phyloP scores from a whole-genome alignment of 768 basidiomycete species.

The Trametes coccinea region DNA sequence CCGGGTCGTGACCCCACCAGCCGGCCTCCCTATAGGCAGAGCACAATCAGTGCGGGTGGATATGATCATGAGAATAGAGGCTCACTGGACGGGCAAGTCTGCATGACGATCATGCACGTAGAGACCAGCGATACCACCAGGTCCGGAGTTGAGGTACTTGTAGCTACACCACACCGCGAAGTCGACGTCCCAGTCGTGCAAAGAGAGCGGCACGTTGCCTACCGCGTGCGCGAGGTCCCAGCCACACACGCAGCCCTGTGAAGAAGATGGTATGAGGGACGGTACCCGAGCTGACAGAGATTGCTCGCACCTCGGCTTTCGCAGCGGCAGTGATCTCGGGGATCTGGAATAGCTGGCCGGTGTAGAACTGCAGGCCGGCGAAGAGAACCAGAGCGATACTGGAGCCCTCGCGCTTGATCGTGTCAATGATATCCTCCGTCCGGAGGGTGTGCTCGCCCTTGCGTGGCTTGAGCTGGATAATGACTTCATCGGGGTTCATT shows the following conservation, averaged over 20 bases:
- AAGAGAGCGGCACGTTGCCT: conserved; percentile 85
- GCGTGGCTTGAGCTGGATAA: conserved; percentile 80
- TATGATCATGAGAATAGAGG: background rate
- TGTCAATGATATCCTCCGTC: conserved; percentile 83
- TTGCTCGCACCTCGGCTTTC: conserved; percentile 65
- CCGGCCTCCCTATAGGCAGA: conserved; percentile 69
- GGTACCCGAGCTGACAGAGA: background rate
- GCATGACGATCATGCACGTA: conserved; percentile 88
- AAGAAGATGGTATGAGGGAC: background rate
- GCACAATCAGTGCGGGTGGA: background rate
- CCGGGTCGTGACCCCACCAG: conserved; percentile 96
- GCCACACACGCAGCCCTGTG: conserved; percentile 88
- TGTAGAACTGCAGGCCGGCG: conserved; percentile 95
- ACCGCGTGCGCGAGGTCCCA: conserved; percentile 97
- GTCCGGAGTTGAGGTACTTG: conserved; percentile 96
- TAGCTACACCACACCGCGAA: conserved; percentile 99
- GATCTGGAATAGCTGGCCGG: conserved; percentile 94
- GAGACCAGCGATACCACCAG: conserved; percentile 95
- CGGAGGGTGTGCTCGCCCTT: conserved; percentile 82
- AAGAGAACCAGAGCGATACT: conserved; percentile 90
- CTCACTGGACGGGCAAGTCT: conserved; percentile 54
- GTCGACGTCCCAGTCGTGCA: conserved; percentile 95
- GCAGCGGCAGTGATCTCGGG: conserved; percentile 79
- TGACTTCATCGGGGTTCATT: conserved; percentile 66
- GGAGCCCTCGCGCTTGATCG: conserved; percentile 69